Evolutionary conservation across 2,329 filamentous ascomycete genomes (phyloP).

Genomic region (Diaporthe helianthi): DNA sequence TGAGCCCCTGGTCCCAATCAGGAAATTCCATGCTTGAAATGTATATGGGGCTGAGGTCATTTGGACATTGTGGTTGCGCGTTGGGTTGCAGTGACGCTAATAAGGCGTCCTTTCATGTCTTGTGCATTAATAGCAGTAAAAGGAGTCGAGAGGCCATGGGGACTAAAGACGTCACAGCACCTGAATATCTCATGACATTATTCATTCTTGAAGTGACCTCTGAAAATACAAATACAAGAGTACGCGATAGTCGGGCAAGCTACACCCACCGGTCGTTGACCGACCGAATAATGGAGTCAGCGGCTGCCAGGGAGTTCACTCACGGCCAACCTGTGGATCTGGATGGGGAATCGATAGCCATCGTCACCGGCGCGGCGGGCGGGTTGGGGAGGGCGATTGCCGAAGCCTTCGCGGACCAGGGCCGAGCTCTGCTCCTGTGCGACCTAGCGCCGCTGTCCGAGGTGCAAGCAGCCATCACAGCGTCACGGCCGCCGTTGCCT

Average conservation of each 20-base stretch:
- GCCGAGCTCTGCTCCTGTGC: slow-evolving; percentile 19
- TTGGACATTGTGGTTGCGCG: not conserved
- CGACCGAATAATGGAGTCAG: not conserved
- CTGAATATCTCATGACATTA: not conserved
- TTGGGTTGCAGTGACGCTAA: slow-evolving; percentile 20
- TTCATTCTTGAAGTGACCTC: no score
- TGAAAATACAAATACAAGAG: not conserved
- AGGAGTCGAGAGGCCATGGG: not conserved
- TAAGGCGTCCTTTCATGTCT: not conserved
- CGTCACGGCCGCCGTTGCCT: not conserved
- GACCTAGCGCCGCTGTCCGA: slow-evolving; percentile 9
- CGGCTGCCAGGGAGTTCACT: not conserved
- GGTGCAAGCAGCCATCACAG: not conserved
- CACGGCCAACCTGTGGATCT: slow-evolving; percentile 1
- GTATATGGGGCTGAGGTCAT: not conserved
- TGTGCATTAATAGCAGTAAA: not conserved
- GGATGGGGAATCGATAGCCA: not conserved
- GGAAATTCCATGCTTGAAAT: slow-evolving; percentile 18
- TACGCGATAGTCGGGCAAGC: not conserved
- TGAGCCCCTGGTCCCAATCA: not conserved
- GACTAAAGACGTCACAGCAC: not conserved
- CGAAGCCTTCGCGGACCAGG: slow-evolving; percentile 23
- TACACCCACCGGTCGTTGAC: not conserved
- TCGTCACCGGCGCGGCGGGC: slow-evolving; percentile 18
- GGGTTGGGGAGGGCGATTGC: slow-evolving; percentile 19